Evolutionary conservation across 1,284 basidiomycete species (phyloP).

Genomic region (Ustilago hordei): DNA sequence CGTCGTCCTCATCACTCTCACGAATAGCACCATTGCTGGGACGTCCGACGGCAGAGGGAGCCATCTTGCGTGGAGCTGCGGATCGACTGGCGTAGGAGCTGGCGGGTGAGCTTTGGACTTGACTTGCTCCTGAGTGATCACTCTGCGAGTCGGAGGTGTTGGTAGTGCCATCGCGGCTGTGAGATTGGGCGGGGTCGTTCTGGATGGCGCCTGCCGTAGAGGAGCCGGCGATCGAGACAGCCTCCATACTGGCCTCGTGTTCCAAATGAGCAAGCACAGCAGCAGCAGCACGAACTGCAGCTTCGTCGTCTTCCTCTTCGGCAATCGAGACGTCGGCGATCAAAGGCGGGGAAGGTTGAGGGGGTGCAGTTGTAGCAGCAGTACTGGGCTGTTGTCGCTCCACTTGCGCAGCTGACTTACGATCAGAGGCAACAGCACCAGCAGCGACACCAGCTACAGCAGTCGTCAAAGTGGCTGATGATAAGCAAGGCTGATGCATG

Average conservation of each 20-base stretch:
- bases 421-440: constrained; percentile 8
- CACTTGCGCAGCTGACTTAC: constrained; percentile 6
- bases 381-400: constrained; percentile 9
- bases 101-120: constrained; percentile 46
- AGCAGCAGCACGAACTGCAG: constrained; percentile 57
- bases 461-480: constrained; percentile 12
- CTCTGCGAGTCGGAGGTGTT: constrained; percentile 50
- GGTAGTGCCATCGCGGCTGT: constrained; percentile 44
- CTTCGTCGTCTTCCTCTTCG: constrained; percentile 61
- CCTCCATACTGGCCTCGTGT: constrained; percentile 52
- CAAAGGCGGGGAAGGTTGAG: constrained; percentile 8
- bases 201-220: constrained; percentile 13
- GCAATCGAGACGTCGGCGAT: constrained; percentile 26
- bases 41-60: constrained; percentile 46
- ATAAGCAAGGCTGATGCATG: neutral
- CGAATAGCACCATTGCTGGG: constrained; percentile 53
- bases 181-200: constrained; percentile 20
- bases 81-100: constrained; percentile 43
- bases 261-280: constrained; percentile 62
- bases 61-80: constrained; percentile 28
- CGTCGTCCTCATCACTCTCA: constrained; percentile 58
- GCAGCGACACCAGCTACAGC: constrained; percentile 21
- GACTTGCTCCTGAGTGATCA: constrained; percentile 40
- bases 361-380: constrained; percentile 2
- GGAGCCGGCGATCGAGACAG: constrained; percentile 20